Base-by-base conservation (phyloP, 1,139 yeast genomes). In the Yamadazyma triangularis region DNA sequence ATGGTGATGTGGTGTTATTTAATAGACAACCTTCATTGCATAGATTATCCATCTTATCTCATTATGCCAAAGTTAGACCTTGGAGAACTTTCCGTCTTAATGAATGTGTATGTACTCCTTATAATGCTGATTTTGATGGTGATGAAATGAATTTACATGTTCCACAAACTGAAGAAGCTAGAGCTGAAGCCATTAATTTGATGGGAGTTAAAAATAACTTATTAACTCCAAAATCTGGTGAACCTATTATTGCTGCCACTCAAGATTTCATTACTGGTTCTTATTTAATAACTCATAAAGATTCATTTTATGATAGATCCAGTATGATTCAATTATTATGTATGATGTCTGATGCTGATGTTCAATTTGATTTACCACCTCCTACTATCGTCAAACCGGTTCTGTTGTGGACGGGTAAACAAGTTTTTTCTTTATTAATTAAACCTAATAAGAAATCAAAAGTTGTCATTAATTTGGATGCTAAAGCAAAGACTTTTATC, bases 71-170 rank as follows among this genome's bases (percentile, higher is more conserved):
- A 51, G 80, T 93, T 47, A 75, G 96, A 47, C 98, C 98, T 1
- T 93, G 98, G 98, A 75, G 98, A 65, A 93, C 99, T 1, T 86
- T 93, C 64, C 72, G 99, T 45, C 73, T 93, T 47, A 93, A 93
- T 53, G 99, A 93, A 60, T 93, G 99, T 82, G 98, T 91, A 11
- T 93, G 99, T 68, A 91, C 98, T 0, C 98, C 98, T 2, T 93
- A 91, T 62, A 93, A 93, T 58, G 99, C 99, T 25, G 99, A 93
- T 74, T 93, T 93, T 53, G 99, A 93, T 60, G 99, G 99, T 58
- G 99, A 93, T 61, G 99, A 93, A 61, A 93, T 93, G 99, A 93
- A 93, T 58, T 70, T 93, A 53, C 99, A 93, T 53, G 98, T 93
- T 26, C 98, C 98, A 2, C 99, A 93, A 61, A 91, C 98, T 0